phyloP scores from a whole-genome alignment of 441 rosid species.

The Mallotus repandus region DNA sequence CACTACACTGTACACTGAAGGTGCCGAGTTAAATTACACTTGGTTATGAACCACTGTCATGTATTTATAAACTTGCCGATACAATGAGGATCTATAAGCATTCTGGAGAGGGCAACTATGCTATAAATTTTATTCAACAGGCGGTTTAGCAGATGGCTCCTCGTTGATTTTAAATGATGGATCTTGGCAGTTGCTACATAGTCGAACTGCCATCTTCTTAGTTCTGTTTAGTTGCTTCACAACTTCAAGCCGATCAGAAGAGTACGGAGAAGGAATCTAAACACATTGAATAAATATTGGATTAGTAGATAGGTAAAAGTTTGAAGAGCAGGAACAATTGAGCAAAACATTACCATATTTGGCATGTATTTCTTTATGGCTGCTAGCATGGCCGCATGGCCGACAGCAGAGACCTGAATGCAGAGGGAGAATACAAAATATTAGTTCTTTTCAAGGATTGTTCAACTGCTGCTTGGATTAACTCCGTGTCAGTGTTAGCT shows the following conservation, averaged over 20 bases:
- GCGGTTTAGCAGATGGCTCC: slow-evolving; percentile 28
- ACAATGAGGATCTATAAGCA: not conserved
- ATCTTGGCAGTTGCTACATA: slow-evolving; percentile 50
- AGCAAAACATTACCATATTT: slow-evolving; percentile 40
- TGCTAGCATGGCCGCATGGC: slow-evolving; percentile 63
- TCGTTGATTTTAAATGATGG: slow-evolving; percentile 30
- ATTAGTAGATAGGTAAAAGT: slow-evolving; percentile 1
- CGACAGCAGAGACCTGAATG: slow-evolving; percentile 58
- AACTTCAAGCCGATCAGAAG: slow-evolving; percentile 51
- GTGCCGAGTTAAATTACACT: not conserved
- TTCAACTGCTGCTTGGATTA: not conserved
- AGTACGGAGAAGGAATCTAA: slow-evolving; percentile 76
- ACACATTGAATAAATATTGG: not conserved
- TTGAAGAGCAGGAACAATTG: not conserved
- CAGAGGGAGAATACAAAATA: not conserved
- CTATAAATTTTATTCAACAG: not conserved
- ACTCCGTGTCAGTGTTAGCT: not conserved
- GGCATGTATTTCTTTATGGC: slow-evolving; percentile 59
- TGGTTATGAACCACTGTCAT: not conserved
- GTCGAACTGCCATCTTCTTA: slow-evolving; percentile 50
- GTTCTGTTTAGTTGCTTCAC: slow-evolving; percentile 58
- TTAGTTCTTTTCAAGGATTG: not conserved
- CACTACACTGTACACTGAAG: not conserved
- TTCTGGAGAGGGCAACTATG: not conserved
- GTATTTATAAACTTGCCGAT: slow-evolving; percentile 16